Evolutionary conservation across 2,329 filamentous ascomycete genomes (phyloP), one percentile per base, ranked within the genome.

Genomic region (Fusarium sarcochroum): DNA sequence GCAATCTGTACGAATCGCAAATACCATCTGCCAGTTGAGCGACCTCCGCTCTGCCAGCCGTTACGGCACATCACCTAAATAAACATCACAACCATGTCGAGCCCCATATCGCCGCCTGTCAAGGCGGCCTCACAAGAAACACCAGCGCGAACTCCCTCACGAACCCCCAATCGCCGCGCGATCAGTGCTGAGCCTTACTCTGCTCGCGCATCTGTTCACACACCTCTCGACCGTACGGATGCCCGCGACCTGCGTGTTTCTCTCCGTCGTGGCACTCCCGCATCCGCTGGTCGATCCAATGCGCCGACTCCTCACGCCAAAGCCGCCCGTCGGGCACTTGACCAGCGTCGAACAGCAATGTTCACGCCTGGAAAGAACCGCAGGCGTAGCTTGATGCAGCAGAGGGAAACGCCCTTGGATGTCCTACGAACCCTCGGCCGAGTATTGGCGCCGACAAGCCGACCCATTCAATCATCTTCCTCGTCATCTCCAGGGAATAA

Each of bases 281-380:
- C 80, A 34, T 86, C 85, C 3, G 84, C 74, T 13, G 71, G 79
- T 3, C 77, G 81, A 49, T 79, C 77, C 65, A 80, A 82, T 76
- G 80, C 80, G 14, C 80, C 83, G 5, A 90, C 89, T 18, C 89
- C 89, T 0, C 89, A 91, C 74, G 87, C 85, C 46, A 85, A 85
- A 69, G 88, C 88, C 13, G 89, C 89, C 42, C 84, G 84, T 47
- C 82, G 86, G 45, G 84, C 87, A 32, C 81, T 90, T 52, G 84
- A 89, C 68, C 83, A 85, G 66, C 86, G 88, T 7, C 85, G 89
- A 41, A 84, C 85, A 4, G 86, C 86, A 46, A 80, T 88, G 47
- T 84, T 89, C 64, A 91, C 89, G 0, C 89, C 89, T 0, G 87
- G 87, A 18, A 85, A 85, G 65, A 84, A 84, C 53, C 83, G 86